Conservation (phyloP, 1,139 yeast genomes). For the Yamadazyma diddensiae region DNA sequence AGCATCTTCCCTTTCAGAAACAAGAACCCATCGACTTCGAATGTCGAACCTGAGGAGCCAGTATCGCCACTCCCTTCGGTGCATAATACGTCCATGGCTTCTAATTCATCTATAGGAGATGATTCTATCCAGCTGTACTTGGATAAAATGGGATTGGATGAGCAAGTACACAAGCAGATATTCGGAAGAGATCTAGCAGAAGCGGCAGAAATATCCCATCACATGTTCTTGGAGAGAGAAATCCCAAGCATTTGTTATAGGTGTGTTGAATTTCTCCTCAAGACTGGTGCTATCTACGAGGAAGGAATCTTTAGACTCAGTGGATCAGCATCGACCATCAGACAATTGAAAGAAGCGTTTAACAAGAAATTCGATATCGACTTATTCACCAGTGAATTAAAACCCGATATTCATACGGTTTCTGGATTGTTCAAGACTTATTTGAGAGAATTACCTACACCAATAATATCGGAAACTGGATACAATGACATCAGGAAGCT, state of each 20-base stretch:
- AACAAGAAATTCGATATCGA: slow-evolving; percentile 67
- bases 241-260: slow-evolving; percentile 80
- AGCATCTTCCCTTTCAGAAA: slow-evolving; percentile 60
- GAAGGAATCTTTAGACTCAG: slow-evolving; percentile 91
- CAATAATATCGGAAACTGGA: slow-evolving; percentile 54
- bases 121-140: slow-evolving; percentile 34
- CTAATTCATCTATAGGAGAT: slow-evolving; percentile 9
- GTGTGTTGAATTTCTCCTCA: slow-evolving; percentile 67
- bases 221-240: slow-evolving; percentile 36
- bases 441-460: slow-evolving; percentile 66
- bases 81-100: not conserved
- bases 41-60: not conserved
- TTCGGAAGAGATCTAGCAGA: slow-evolving; percentile 67
- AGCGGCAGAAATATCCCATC: slow-evolving; percentile 51
- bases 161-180: slow-evolving; percentile 35
- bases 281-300: slow-evolving; percentile 71
- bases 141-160: slow-evolving; percentile 39
- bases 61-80: not conserved
- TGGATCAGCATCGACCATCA: slow-evolving; percentile 82
- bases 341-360: slow-evolving; percentile 69
- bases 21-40: slow-evolving; percentile 12
- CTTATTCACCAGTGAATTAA: slow-evolving; percentile 40
- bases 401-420: slow-evolving; percentile 69
- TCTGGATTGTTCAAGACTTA: slow-evolving; percentile 77
- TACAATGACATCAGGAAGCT: slow-evolving; percentile 35